These are phyloP conservation scores for Mycena sanguinolenta DNA, from an alignment of 768 basidiomycete genomes.

Conservation along the genomic window DNA sequence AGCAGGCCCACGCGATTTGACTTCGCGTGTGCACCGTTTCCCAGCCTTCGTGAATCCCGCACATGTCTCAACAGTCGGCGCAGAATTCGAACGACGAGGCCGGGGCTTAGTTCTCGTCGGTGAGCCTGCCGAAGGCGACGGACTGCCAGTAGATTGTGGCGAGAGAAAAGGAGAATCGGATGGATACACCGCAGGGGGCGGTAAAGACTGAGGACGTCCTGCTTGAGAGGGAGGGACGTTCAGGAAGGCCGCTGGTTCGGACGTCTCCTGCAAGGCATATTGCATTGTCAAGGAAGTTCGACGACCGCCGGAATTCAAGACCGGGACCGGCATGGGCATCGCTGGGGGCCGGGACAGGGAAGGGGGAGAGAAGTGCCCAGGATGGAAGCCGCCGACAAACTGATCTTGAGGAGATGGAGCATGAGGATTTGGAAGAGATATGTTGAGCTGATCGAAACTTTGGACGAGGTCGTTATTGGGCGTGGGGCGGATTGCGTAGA, in stretches of 20 bases:
- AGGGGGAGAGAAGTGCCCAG: constrained; percentile 22
- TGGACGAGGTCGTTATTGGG: constrained; percentile 23
- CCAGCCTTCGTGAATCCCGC: constrained; percentile 37
- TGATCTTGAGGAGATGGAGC: constrained; percentile 12
- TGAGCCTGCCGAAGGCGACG: constrained; percentile 22
- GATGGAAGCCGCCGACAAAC: constrained; percentile 37
- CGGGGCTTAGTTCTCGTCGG: constrained; percentile 23
- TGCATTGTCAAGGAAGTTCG: constrained; percentile 40
- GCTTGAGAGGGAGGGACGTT: constrained; percentile 17
- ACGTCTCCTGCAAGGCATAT: constrained; percentile 34
- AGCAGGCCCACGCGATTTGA: constrained; percentile 37
- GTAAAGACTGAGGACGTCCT: constrained; percentile 30
- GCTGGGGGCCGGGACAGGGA: constrained; percentile 37
- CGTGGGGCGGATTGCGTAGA: constrained; percentile 24
- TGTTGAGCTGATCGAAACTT: constrained; percentile 26
- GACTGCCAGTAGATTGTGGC: constrained; percentile 19
- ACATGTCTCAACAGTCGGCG: constrained; percentile 33
- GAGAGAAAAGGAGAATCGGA: constrained; percentile 35
- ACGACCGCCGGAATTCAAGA: not conserved
- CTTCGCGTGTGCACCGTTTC: constrained; percentile 36
- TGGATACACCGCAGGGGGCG: constrained; percentile 20
- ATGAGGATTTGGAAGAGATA: constrained; percentile 19
- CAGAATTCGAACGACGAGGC: constrained; percentile 36
- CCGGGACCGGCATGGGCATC: constrained; percentile 38
- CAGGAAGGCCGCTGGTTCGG: constrained; percentile 31